Base-by-base conservation (phyloP, 2,329 filamentous ascomycete species). In the Hypoxylon sp. region DNA sequence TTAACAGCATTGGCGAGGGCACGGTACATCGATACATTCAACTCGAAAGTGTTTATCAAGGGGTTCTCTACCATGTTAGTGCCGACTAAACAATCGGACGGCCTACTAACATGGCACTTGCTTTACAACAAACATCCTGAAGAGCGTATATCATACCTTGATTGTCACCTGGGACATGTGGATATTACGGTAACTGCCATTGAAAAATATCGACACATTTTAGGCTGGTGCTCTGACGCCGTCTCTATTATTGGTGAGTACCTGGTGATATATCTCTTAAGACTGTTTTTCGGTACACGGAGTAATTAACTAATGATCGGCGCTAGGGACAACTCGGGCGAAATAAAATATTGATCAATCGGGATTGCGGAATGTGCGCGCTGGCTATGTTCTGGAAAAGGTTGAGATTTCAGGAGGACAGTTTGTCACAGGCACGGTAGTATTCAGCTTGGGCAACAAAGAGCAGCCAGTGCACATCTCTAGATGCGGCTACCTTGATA, bases 11-110 rank as follows among this genome's bases (percentile, higher is more conserved):
- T 80, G 3, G 67, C 63, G 2, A 46, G 68, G 1, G 51, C 75
- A 9, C 39, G 55, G 2, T 61, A 68, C 4, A 58, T 78, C 9
- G 70, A 66, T 29, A 53, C 9, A 0, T 81, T 81, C 57, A 42
- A 68, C n/a, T 74, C 66, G 0, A 73, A 72, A 5, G 24, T 74
- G 1, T 73, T 77, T 44, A 63, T 81, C 19, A 81, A 81, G 59
- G 79, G 80, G 0, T 80, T 79, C 51, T 78, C 77, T 3, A 73
- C 76, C 0, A 76, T 81, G 71, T 58, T 81, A 9, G 57, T 78
- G 2, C 71, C 77, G 6, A 75, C 72, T 0, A 60, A 69, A 35
- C 58, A 54, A 24, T 35, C 51, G 1, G 63, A 57, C 17, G 60
- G 74, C 13, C 24, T 74, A 3, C 14, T 78, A 5, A 9, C 76